These are phyloP conservation scores for Cinnamomum micranthum DNA, from an alignment of 164 flowering plant genomes.

Conservation along the genomic window DNA sequence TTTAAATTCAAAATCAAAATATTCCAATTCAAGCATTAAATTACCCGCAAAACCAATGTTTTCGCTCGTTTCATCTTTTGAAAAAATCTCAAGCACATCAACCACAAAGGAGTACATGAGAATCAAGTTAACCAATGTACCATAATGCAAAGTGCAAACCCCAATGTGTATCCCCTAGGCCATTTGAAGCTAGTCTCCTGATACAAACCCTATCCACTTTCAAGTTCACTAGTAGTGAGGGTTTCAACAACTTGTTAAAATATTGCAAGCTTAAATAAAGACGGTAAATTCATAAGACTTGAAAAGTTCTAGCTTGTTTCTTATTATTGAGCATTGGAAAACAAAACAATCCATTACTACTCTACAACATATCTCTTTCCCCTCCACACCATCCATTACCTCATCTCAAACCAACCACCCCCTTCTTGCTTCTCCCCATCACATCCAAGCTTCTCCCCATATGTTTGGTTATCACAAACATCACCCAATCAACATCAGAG, in stretches of 20 bases:
- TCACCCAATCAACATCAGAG: no score
- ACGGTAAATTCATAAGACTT: no score
- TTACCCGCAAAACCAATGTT: background rate
- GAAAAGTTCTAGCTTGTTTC: no score
- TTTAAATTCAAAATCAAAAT: background rate
- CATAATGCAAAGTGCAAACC: background rate
- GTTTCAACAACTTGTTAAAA: background rate
- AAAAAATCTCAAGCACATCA: background rate
- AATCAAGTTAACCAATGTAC: background rate
- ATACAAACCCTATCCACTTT: conserved; percentile 3
- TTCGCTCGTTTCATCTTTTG: background rate
- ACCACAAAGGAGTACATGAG: background rate
- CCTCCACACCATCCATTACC: no score
- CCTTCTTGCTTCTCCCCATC: no score
- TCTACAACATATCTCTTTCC: no score
- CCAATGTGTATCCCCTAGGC: background rate
- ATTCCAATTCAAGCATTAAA: background rate
- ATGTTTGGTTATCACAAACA: no score
- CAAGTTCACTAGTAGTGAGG: background rate
- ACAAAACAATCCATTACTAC: no score
- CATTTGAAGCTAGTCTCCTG: background rate
- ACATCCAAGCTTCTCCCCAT: no score
- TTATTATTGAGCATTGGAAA: no score
- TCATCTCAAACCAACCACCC: no score
- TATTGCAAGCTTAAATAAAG: no score